phyloP scores from a whole-genome alignment of 176 grass and related monocot species.

The Neostapfia colusana region DNA sequence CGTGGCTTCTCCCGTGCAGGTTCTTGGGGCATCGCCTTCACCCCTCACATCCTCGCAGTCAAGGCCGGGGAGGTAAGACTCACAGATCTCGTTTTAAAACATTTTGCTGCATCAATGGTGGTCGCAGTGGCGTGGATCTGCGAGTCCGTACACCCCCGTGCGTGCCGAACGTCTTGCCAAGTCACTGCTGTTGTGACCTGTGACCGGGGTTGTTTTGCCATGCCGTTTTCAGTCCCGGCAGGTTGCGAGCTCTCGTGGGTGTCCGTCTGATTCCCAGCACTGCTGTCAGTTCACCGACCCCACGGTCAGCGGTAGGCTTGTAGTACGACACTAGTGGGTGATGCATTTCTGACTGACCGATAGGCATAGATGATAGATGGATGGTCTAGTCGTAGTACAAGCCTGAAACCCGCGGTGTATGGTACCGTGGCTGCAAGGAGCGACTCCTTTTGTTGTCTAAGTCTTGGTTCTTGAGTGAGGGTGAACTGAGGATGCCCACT shows the following conservation, averaged over 20 bases:
- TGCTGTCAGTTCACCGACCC: slow-evolving; percentile 44
- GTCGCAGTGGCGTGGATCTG: slow-evolving; percentile 19
- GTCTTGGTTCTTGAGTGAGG: neutral
- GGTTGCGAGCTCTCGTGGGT: slow-evolving; percentile 27
- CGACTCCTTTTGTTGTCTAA: slow-evolving; percentile 29
- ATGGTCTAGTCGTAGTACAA: slow-evolving; percentile 4
- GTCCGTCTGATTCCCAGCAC: slow-evolving; percentile 53
- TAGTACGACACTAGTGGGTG: slow-evolving; percentile 12
- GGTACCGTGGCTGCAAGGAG: slow-evolving; percentile 6
- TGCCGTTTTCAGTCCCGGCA: slow-evolving; percentile 39
- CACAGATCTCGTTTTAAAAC: slow-evolving; percentile 32
- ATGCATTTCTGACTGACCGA: neutral
- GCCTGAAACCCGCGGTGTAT: neutral
- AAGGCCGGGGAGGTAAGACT: slow-evolving; percentile 90
- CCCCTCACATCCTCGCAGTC: slow-evolving; percentile 87
- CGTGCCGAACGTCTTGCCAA: neutral
- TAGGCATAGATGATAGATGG: neutral
- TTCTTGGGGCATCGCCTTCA: slow-evolving; percentile 87
- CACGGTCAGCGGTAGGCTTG: slow-evolving; percentile 37
- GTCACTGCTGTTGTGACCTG: slow-evolving; percentile 7
- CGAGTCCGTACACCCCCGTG: neutral
- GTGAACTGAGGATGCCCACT: neutral
- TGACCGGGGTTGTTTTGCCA: slow-evolving; percentile 26
- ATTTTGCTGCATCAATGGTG: neutral
- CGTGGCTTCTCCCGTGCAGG: slow-evolving; percentile 47